A percentile compares a stretch with the other conserved stretches of the same genome.
Evolutionary conservation across 1,284 basidiomycete genomes (phyloP).

Genomic region (Cryptococcus neoformans): DNA sequence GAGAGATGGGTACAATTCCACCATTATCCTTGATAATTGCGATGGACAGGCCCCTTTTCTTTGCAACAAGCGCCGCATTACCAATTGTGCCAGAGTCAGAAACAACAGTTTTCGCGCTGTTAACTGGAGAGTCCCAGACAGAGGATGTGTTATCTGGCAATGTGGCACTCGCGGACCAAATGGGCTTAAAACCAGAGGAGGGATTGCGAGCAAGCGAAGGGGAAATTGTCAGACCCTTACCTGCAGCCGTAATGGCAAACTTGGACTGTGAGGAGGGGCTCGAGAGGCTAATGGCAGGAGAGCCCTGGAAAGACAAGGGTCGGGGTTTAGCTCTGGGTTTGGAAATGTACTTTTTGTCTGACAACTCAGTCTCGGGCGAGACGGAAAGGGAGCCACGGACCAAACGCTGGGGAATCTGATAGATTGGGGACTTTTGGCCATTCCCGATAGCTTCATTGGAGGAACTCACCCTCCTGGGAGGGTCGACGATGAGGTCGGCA

Average conservation of each 20-base stretch:
- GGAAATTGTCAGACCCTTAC: constrained; percentile 26
- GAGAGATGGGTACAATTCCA: constrained; percentile 27
- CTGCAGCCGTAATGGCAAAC: constrained; percentile 22
- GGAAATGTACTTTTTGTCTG: not conserved
- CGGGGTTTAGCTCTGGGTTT: not conserved
- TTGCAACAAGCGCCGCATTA: constrained; percentile 8
- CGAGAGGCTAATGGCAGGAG: not conserved
- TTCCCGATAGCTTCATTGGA: constrained; percentile 3
- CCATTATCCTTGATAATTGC: constrained; percentile 35
- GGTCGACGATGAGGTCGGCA: constrained; percentile 3
- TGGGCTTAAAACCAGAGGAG: constrained; percentile 12
- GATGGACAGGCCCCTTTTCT: constrained; percentile 35
- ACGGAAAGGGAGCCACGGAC: not conserved
- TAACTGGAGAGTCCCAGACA: constrained; percentile 31
- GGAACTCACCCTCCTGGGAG: constrained; percentile 10
- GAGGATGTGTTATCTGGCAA: constrained; percentile 6
- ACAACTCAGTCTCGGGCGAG: not conserved
- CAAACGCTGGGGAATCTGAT: constrained; percentile 15
- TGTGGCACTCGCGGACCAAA: constrained; percentile 29
- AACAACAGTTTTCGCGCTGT: constrained; percentile 1
- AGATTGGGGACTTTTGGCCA: constrained; percentile 11
- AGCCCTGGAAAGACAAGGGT: constrained; percentile 11
- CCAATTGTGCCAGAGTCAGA: not conserved
- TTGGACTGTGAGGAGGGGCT: constrained; percentile 12
- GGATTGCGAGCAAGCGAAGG: constrained; percentile 16